Evolutionary conservation across 352 stramenopile genomes (phyloP).

Genomic region (Globisporangium barbulae): DNA sequence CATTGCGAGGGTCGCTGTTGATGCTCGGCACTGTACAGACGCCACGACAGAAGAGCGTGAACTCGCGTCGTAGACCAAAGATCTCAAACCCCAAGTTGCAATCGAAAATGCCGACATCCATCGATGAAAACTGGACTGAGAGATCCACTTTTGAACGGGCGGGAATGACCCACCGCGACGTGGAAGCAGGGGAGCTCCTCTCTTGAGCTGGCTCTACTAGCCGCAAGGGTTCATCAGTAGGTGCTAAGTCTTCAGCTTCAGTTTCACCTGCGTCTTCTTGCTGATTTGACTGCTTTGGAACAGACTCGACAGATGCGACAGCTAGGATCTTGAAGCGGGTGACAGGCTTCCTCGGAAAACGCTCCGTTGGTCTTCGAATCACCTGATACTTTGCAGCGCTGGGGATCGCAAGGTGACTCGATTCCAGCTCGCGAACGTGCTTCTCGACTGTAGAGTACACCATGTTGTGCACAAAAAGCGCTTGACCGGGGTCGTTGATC

Average conservation of each 20-base stretch:
- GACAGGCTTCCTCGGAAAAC: slow-evolving; percentile 57
- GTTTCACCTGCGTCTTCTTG: neutral
- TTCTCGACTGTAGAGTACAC: slow-evolving; percentile 61
- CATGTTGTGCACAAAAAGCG: slow-evolving; percentile 54
- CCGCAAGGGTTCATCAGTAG: neutral
- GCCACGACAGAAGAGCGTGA: slow-evolving; percentile 79
- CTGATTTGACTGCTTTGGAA: slow-evolving; percentile 11
- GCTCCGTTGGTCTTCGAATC: slow-evolving; percentile 59
- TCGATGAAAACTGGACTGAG: slow-evolving; percentile 77
- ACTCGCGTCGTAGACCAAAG: slow-evolving; percentile 79
- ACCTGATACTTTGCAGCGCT: slow-evolving; percentile 69
- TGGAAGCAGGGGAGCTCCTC: slow-evolving; percentile 9
- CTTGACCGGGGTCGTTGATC: slow-evolving; percentile 38
- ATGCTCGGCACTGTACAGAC: slow-evolving; percentile 89
- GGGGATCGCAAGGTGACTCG: slow-evolving; percentile 59
- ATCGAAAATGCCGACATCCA: slow-evolving; percentile 79
- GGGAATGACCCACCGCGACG: slow-evolving; percentile 74
- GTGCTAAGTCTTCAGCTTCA: neutral
- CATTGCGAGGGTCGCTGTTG: slow-evolving; percentile 90
- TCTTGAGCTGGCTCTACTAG: slow-evolving; percentile 10
- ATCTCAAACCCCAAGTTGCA: slow-evolving; percentile 90
- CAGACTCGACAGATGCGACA: neutral
- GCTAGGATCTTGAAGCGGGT: slow-evolving; percentile 54
- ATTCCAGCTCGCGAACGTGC: slow-evolving; percentile 57
- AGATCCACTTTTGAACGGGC: slow-evolving; percentile 59